Percentiles rank a stretch among this genome's conserved stretches.
phyloP scores from a whole-genome alignment of 2,329 filamentous ascomycete species.

The Penicillium concentricum region DNA sequence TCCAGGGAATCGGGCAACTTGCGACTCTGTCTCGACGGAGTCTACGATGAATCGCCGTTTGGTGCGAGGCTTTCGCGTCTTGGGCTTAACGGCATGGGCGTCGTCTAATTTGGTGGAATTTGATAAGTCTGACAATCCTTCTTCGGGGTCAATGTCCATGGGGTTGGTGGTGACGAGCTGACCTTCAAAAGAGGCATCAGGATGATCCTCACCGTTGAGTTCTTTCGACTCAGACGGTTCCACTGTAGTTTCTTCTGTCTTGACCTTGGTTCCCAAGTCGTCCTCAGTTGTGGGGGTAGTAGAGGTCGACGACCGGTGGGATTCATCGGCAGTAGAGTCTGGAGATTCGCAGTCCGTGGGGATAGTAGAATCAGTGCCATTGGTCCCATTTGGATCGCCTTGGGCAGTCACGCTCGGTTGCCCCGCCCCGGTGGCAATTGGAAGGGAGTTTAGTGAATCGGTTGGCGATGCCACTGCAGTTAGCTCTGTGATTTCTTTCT shows the following conservation, averaged over 20 bases:
- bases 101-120: constrained; percentile 31
- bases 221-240: not conserved
- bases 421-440: constrained; percentile 2
- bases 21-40: constrained; percentile 40
- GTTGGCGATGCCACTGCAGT: constrained; percentile 6
- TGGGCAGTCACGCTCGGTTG: not conserved
- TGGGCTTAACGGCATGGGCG: constrained; percentile 21
- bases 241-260: constrained; percentile 18
- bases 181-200: constrained; percentile 13
- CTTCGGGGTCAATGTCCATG: constrained; percentile 20
- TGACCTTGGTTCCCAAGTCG: constrained; percentile 22
- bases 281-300: constrained; percentile 40
- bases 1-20: constrained; percentile 58
- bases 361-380: constrained; percentile 9
- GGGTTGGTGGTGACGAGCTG: constrained; percentile 7
- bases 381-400: constrained; percentile 8
- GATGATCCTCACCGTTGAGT: constrained; percentile 8
- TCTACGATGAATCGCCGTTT: constrained; percentile 31
- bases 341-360: constrained; percentile 28
- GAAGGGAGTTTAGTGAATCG: constrained; percentile 5
- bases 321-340: constrained; percentile 31
- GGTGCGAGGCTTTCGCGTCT: constrained; percentile 22
- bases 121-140: constrained; percentile 27
- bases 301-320: constrained; percentile 35
- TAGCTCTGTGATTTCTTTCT: constrained; percentile 14